These are phyloP conservation scores for Fraxinus velutina DNA, from an alignment of 305 asterid genomes.

Conservation along the genomic window DNA sequence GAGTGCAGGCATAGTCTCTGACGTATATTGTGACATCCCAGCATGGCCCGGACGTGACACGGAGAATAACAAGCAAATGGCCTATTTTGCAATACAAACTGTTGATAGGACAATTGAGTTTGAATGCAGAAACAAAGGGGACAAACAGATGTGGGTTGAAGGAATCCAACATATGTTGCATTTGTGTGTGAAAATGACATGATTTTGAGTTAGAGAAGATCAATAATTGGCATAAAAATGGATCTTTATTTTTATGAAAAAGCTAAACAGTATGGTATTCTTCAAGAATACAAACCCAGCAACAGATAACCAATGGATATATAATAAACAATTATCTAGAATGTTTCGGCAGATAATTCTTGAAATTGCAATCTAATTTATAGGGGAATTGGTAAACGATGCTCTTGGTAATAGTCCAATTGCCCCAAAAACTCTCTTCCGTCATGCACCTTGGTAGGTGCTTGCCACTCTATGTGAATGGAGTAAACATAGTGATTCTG, in stretches of 20 bases:
- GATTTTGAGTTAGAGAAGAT: constrained; percentile 7
- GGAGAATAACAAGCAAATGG: constrained; percentile 47
- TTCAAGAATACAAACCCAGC: not conserved
- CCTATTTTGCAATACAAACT: constrained; percentile 74
- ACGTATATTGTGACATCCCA: constrained; percentile 49
- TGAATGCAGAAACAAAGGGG: constrained; percentile 67
- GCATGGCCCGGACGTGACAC: constrained; percentile 73
- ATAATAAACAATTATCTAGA: not conserved
- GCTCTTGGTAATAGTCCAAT: not conserved
- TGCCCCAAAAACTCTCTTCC: not conserved
- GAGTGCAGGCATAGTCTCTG: constrained; percentile 55
- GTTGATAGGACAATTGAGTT: constrained; percentile 69
- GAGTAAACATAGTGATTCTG: not conserved
- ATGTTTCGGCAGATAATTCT: not conserved
- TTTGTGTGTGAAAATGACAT: constrained; percentile 38
- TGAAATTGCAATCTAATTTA: not conserved
- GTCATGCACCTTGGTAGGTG: not conserved
- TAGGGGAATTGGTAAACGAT: not conserved
- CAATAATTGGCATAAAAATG: not conserved
- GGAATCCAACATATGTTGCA: constrained; percentile 74
- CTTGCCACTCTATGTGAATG: not conserved
- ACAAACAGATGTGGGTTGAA: constrained; percentile 70
- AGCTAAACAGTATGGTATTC: not conserved
- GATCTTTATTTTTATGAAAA: constrained; percentile 12
- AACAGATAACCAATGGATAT: constrained; percentile 14